These are phyloP conservation scores for Thielaviopsis populi DNA, from an alignment of 2,329 filamentous ascomycete genomes.

Conservation along the genomic window DNA sequence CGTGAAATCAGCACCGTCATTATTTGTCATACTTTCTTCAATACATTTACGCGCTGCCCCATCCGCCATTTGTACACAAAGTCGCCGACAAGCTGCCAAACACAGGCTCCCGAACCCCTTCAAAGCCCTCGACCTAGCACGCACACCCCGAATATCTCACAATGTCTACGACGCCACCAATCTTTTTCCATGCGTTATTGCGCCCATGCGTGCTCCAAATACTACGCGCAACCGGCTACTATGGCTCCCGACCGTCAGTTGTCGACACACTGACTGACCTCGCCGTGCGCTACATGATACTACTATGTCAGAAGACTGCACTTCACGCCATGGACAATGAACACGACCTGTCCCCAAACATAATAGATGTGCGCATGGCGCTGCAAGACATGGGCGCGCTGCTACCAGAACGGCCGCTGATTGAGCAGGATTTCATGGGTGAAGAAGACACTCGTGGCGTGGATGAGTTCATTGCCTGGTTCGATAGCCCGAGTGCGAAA, in stretches of 20 bases:
- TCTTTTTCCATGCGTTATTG: constrained; percentile 58
- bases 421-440: constrained; percentile 53
- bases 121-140: background rate
- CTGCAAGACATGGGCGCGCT: constrained; percentile 68
- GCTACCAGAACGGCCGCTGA: constrained; percentile 47
- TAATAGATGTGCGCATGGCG: constrained; percentile 74
- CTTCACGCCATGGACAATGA: constrained; percentile 55
- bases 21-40: background rate
- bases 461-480: constrained; percentile 67
- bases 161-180: constrained; percentile 33
- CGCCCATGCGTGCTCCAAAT: constrained; percentile 82
- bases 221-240: constrained; percentile 80
- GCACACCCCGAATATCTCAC: constrained; percentile 12
- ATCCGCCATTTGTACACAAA: background rate
- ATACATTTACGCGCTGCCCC: background rate
- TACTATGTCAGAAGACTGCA: constrained; percentile 59
- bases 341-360: constrained; percentile 33
- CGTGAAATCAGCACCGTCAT: background rate
- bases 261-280: constrained; percentile 81
- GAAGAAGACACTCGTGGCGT: constrained; percentile 68
- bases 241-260: constrained; percentile 64
- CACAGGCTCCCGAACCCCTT: background rate
- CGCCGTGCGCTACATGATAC: constrained; percentile 61
- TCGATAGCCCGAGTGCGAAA: constrained; percentile 53
- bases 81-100: background rate